Percentiles rank a stretch among this genome's conserved stretches.
phyloP scores from a whole-genome alignment of 208 protist species.

The Leishmania lainsoni region DNA sequence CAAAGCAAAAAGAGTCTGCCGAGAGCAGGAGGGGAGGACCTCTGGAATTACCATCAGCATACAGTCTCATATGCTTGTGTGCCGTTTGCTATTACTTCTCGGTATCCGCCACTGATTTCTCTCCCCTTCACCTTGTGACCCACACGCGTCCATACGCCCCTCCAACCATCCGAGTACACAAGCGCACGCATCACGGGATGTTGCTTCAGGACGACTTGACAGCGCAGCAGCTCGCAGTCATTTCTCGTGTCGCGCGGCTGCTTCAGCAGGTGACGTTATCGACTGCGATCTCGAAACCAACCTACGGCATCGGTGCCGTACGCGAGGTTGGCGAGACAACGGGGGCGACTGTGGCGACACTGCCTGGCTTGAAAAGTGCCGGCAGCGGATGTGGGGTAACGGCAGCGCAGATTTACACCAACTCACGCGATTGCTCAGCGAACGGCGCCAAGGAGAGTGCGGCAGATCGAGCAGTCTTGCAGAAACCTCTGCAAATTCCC shows the following conservation, averaged over 20 bases:
- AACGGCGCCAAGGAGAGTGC: neutral
- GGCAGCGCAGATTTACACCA: neutral
- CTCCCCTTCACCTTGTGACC: neutral
- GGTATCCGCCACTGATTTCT: neutral
- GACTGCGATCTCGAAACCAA: neutral
- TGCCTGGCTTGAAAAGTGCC: neutral
- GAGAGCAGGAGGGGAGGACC: neutral
- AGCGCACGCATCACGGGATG: conserved; percentile 11
- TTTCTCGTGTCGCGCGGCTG: conserved; percentile 15
- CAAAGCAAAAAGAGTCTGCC: neutral
- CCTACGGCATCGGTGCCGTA: neutral
- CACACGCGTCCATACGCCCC: neutral
- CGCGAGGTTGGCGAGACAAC: neutral
- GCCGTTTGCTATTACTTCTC: neutral
- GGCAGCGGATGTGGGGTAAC: neutral
- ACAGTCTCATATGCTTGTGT: neutral
- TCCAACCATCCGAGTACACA: neutral
- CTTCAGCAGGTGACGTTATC: conserved; percentile 17
- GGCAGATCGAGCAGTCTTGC: neutral
- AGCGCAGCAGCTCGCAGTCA: conserved; percentile 15
- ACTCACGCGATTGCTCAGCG: neutral
- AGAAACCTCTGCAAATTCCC: conserved; percentile 16
- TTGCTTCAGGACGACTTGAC: conserved; percentile 23
- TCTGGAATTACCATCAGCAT: neutral
- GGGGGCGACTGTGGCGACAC: neutral